Percentiles rank a stretch among this genome's conserved stretches.
Conservation (phyloP, 73 alveolate species). For the Uronychia setigera region DNA sequence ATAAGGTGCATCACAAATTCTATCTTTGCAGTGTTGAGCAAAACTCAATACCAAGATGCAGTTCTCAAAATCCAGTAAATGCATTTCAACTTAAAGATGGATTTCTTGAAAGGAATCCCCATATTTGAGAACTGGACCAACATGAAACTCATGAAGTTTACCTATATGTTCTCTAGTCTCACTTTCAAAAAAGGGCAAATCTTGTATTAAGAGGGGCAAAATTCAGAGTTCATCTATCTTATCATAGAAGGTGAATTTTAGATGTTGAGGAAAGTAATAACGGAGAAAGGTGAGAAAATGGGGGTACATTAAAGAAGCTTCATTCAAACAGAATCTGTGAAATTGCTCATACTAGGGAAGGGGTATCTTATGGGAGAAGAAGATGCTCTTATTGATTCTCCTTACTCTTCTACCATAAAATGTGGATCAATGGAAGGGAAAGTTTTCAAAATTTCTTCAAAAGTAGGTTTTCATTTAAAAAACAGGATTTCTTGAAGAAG, state of each 20-base stretch:
- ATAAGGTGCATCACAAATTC: not conserved
- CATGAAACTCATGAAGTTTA: not conserved
- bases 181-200: not conserved
- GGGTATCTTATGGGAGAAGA: not conserved
- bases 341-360: not conserved
- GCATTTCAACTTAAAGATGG: not conserved
- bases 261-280: not conserved
- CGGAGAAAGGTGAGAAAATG: not conserved
- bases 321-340: not conserved
- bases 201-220: not conserved
- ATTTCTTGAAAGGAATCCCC: not conserved
- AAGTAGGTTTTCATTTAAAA: no score
- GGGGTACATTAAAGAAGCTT: not conserved
- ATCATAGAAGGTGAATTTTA: not conserved
- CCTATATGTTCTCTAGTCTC: not conserved
- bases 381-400: not conserved
- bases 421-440: not conserved
- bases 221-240: not conserved
- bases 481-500: no score
- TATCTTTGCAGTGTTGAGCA: not conserved
- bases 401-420: not conserved
- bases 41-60: not conserved
- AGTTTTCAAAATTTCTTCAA: not conserved
- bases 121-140: not conserved
- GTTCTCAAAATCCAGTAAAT: not conserved